These are phyloP conservation scores for Cryptococcus amylolentus DNA, from an alignment of 1,284 basidiomycete genomes.

Conservation along the genomic window DNA sequence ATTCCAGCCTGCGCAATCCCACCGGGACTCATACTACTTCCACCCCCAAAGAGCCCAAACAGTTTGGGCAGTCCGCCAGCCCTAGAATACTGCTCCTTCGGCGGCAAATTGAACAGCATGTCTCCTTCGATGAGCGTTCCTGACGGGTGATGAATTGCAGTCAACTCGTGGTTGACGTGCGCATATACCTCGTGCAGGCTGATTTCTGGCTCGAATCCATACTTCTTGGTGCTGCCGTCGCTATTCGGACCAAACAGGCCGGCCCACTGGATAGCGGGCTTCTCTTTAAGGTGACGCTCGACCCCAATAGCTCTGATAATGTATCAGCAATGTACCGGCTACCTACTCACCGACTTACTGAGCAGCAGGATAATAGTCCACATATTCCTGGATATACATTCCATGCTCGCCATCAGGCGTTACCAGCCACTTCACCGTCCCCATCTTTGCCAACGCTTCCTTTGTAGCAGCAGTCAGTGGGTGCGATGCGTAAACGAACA, in stretches of 20 bases:
- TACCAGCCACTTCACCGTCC: conserved; percentile 63
- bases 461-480: conserved; percentile 71
- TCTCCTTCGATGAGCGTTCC: conserved; percentile 83
- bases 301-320: conserved; percentile 50
- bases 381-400: conserved; percentile 50
- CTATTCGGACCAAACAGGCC: conserved; percentile 38
- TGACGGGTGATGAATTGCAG: conserved; percentile 75
- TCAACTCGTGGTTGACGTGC: conserved; percentile 80
- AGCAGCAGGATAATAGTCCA: conserved; percentile 67
- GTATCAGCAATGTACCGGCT: neutral
- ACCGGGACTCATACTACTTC: conserved; percentile 56
- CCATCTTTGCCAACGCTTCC: conserved; percentile 63
- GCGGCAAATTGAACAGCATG: conserved; percentile 83
- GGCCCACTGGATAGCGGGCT: conserved; percentile 50
- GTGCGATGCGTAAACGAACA: conserved; percentile 84
- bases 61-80: conserved; percentile 55
- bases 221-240: conserved; percentile 52
- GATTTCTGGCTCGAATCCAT: conserved; percentile 76
- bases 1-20: conserved; percentile 61
- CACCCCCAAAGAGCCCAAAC: conserved; percentile 27
- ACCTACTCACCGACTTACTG: conserved; percentile 49
- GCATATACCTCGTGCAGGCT: conserved; percentile 68
- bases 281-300: conserved; percentile 47
- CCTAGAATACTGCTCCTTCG: conserved; percentile 70
- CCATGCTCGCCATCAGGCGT: conserved; percentile 53